Conservation (phyloP, 2,329 filamentous ascomycete species). For the Thermothelomyces thermophilus region DNA sequence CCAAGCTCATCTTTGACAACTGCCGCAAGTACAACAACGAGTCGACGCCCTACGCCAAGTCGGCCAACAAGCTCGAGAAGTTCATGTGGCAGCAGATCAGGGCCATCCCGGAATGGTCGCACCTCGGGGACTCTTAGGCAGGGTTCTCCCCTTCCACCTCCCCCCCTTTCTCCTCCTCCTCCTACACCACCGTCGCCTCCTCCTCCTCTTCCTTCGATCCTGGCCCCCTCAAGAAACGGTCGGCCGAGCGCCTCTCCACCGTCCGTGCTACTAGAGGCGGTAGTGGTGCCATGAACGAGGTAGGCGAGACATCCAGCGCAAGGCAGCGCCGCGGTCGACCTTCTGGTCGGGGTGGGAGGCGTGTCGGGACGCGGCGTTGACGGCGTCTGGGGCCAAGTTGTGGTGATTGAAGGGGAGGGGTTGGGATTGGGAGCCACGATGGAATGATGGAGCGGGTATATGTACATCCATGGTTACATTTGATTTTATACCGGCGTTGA, state of each 20-base stretch:
- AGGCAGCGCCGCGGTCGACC: constrained; percentile 1
- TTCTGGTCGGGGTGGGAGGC: not conserved
- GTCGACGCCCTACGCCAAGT: constrained; percentile 90
- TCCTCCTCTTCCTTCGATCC: too few species aligned
- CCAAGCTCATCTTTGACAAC: constrained; percentile 85
- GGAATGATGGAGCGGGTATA: not conserved
- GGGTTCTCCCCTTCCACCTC: not conserved
- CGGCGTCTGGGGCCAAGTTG: not conserved
- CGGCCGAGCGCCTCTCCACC: too few species aligned
- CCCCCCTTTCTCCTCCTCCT: too few species aligned
- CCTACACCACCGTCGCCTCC: too few species aligned
- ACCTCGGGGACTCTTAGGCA: constrained; percentile 29
- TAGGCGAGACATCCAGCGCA: not conserved
- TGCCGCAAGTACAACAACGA: constrained; percentile 96
- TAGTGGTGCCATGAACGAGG: not conserved
- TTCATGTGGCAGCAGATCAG: constrained; percentile 94
- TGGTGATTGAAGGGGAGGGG: too few species aligned
- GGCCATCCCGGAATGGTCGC: constrained; percentile 87
- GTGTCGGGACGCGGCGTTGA: not conserved
- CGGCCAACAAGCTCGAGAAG: constrained; percentile 85
- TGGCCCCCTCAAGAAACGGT: not conserved
- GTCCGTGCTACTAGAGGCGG: not conserved
- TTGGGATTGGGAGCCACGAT: too few species aligned
- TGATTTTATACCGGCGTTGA: constrained; percentile 7
- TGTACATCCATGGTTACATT: too few species aligned